These are phyloP conservation scores for Capsella bursapastoris DNA, from an alignment of 345 rosid genomes.

Conservation along the genomic window DNA sequence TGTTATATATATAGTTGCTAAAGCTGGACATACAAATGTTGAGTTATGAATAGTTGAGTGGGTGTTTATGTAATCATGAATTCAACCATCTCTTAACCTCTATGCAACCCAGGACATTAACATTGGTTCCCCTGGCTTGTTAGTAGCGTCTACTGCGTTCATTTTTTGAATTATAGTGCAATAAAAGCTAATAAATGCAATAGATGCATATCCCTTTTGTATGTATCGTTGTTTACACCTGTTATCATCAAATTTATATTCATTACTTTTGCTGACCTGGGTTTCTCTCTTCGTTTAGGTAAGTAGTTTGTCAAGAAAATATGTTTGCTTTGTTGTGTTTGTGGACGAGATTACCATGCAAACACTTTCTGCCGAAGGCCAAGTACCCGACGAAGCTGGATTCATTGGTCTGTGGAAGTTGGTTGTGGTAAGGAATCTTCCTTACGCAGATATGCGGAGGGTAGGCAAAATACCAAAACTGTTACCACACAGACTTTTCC, in stretches of 20 bases:
- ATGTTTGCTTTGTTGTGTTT: conserved; percentile 96
- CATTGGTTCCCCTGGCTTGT: not conserved
- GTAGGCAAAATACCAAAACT: conserved; percentile 96
- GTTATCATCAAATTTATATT: not conserved
- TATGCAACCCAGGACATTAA: not conserved
- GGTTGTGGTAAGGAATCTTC: conserved; percentile 87
- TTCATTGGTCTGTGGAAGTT: conserved; percentile 94
- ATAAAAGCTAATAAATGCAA: not conserved
- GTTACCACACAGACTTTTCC: conserved; percentile 89
- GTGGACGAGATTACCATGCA: conserved; percentile 80
- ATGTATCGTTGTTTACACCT: not conserved
- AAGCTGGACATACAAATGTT: not conserved
- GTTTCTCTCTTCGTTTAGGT: conserved; percentile 56
- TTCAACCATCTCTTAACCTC: conserved; percentile 6
- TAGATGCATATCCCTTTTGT: not conserved
- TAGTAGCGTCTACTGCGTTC: conserved; percentile 54
- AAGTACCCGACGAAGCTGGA: conserved; percentile 70
- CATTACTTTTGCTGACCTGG: conserved; percentile 23
- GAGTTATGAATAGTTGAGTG: conserved; percentile 3
- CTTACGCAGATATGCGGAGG: conserved; percentile 88
- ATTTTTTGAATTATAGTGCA: not conserved
- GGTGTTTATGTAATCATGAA: not conserved
- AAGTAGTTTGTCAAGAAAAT: conserved; percentile 81
- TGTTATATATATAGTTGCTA: not conserved
- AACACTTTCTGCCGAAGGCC: conserved; percentile 81